A percentile compares a stretch with the other conserved stretches of the same genome.
Evolutionary conservation across 169 alveolate species (phyloP).

Genomic region (Plasmodium billcollinsi): DNA sequence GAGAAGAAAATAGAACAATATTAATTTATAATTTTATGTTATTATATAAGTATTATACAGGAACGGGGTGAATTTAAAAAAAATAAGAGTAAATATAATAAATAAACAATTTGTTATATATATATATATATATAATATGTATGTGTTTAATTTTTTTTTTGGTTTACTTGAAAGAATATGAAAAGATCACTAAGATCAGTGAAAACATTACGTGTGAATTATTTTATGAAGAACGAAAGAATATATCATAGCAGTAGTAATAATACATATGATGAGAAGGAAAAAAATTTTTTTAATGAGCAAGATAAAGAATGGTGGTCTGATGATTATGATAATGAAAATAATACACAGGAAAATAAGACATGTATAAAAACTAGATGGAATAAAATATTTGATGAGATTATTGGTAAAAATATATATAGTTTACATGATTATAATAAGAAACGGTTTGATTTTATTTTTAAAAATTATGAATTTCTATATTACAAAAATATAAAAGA

Average conservation of each 20-base stretch:
- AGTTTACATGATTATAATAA: constrained; percentile 63
- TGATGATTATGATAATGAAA: neutral
- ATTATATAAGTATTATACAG: no score
- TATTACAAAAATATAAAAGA: constrained; percentile 24
- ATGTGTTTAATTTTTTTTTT: neutral
- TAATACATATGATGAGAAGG: constrained; percentile 26
- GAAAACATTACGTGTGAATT: no score
- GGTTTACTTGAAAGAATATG: neutral
- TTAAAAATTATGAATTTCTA: constrained; percentile 40
- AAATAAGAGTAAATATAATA: no score
- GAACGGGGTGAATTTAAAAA: no score
- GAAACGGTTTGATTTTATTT: constrained; percentile 30
- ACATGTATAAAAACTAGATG: neutral
- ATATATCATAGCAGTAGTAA: no score
- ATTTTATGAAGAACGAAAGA: no score
- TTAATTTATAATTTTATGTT: no score
- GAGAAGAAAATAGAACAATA: no score
- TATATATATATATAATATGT: no score
- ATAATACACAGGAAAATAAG: no score
- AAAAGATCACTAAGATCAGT: neutral
- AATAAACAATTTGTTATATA: no score
- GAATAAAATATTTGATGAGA: constrained; percentile 11
- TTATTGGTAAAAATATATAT: constrained; percentile 33
- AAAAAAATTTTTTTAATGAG: constrained; percentile 18
- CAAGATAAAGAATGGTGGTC: constrained; percentile 39